A percentile compares a stretch with the other conserved stretches of the same genome.
Evolutionary conservation across 257 asterid species (phyloP).

Genomic region (Capsicum chinense): DNA sequence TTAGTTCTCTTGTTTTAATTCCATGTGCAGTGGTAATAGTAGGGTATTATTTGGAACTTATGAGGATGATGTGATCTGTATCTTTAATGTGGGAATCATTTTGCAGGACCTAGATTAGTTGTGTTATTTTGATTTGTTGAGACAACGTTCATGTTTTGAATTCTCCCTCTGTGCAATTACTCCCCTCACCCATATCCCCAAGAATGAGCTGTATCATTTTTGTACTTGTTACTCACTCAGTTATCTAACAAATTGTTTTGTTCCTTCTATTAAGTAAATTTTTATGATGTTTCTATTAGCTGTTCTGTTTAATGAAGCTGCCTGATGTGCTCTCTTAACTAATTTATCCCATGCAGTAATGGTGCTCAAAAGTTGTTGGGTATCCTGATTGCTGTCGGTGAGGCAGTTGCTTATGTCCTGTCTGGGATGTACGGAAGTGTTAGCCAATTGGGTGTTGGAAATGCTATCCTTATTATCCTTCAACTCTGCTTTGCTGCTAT

Average conservation of each 20-base stretch:
- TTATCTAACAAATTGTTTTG: not conserved
- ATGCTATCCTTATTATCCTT: conserved; percentile 69
- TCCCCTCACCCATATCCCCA: not conserved
- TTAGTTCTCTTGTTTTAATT: not conserved
- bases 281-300: not conserved
- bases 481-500: conserved; percentile 74
- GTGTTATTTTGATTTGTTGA: not conserved
- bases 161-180: not conserved
- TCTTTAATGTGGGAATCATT: not conserved
- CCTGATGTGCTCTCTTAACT: not conserved
- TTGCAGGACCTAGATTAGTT: not conserved
- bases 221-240: not conserved
- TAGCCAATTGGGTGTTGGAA: conserved; percentile 73
- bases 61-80: not conserved
- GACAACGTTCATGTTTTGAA: not conserved
- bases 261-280: not conserved
- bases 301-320: conserved; percentile 7
- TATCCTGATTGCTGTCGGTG: conserved; percentile 70
- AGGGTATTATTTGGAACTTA: conserved; percentile 6
- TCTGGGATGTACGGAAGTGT: conserved; percentile 82
- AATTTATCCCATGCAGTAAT: conserved; percentile 45
- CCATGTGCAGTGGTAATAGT: too few relatives aligned
- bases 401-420: conserved; percentile 75
- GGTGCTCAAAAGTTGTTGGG: conserved; percentile 76
- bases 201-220: not conserved